phyloP scores from a whole-genome alignment of 2,329 filamentous ascomycete species.

The Ilyonectria destructans region DNA sequence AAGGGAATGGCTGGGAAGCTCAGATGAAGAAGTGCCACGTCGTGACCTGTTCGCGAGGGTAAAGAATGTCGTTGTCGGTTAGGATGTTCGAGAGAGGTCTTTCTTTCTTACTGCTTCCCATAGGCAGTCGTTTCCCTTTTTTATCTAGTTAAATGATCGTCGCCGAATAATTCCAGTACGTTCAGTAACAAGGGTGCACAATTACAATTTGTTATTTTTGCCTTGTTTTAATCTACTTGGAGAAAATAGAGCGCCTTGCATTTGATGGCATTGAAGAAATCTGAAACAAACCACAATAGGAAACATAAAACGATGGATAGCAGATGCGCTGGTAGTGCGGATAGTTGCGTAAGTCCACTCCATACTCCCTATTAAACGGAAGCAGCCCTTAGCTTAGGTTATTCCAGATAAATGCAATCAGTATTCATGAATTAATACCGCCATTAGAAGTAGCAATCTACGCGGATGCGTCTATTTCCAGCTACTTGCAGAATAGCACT shows the following conservation, averaged over 20 bases:
- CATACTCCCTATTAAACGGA: too few relatives aligned
- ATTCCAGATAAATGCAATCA: not conserved
- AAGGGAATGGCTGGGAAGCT: slow-evolving; percentile 27
- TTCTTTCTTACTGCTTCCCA: not conserved
- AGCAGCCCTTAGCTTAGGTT: too few relatives aligned
- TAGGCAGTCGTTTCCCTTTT: not conserved
- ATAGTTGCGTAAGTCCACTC: too few relatives aligned
- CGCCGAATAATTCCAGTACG: not conserved
- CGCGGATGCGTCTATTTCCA: not conserved
- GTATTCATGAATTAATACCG: too few relatives aligned
- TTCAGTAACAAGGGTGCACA: not conserved
- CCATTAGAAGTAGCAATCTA: not conserved
- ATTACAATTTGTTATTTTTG: too few relatives aligned
- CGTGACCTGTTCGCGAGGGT: not conserved
- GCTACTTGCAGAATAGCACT: not conserved
- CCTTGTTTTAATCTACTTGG: too few relatives aligned
- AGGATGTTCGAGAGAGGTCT: not conserved
- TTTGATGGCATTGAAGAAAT: too few relatives aligned
- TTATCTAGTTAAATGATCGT: not conserved
- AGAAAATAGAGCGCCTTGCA: too few relatives aligned
- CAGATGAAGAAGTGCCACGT: slow-evolving; percentile 15
- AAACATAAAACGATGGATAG: too few relatives aligned
- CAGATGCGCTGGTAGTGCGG: too few relatives aligned
- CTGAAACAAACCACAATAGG: too few relatives aligned
- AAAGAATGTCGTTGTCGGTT: slow-evolving; percentile 17